These are phyloP conservation scores for Alternaria incomplexa DNA, from an alignment of 2,329 filamentous ascomycete species.

Conservation along the genomic window DNA sequence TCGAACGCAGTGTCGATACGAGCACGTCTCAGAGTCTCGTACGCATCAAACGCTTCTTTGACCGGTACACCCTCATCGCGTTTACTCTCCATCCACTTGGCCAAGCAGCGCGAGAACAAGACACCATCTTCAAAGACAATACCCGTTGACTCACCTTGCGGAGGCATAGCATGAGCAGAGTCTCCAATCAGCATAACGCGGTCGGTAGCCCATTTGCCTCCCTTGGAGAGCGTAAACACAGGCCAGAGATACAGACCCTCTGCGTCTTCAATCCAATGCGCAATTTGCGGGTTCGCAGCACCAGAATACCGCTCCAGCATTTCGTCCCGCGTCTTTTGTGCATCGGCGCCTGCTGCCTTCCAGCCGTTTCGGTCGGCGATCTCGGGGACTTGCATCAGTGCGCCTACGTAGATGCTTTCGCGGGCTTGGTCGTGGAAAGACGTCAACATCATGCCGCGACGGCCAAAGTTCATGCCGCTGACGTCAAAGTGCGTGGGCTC, in stretches of 20 bases:
- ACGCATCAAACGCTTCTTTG: conserved; percentile 55
- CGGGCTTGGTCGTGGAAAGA: conserved; percentile 47
- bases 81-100: conserved; percentile 51
- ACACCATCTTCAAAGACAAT: conserved; percentile 61
- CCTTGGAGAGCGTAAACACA: conserved; percentile 53
- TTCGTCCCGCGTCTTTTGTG: conserved; percentile 50
- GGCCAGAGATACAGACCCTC: conserved; percentile 55
- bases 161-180: conserved; percentile 58
- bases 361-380: conserved; percentile 53
- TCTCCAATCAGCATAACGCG: conserved; percentile 54
- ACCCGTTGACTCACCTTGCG: conserved; percentile 59
- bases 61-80: conserved; percentile 37
- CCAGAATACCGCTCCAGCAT: conserved; percentile 51
- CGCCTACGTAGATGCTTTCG: conserved; percentile 53
- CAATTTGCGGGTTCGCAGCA: conserved; percentile 45
- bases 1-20: conserved; percentile 56
- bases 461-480: conserved; percentile 55
- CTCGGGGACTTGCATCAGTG: conserved; percentile 53
- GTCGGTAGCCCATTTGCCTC: conserved; percentile 54
- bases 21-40: conserved; percentile 53
- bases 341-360: conserved; percentile 53
- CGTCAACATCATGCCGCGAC: conserved; percentile 54
- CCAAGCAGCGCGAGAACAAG: conserved; percentile 54
- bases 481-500: conserved; percentile 47
- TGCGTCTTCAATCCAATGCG: conserved; percentile 50